Evolutionary conservation across 2,329 filamentous ascomycete species (phyloP), one percentile per base, ranked within the genome.

Genomic region (Cladosporium sp.): DNA sequence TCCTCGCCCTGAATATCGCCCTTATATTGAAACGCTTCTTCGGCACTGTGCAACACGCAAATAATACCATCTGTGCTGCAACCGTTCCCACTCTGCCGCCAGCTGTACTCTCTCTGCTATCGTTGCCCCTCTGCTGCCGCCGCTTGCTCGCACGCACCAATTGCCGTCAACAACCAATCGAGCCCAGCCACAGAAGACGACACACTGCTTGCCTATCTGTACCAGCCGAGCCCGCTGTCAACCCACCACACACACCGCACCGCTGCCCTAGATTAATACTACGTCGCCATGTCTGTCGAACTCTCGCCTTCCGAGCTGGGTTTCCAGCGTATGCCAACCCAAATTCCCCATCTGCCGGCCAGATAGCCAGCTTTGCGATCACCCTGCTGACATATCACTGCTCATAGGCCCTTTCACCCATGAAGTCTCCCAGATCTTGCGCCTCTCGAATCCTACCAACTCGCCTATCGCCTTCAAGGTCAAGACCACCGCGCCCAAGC

Each of bases 401-500:
- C 39, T n/a, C 48, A 13, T 58, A 86, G 84, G 83, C 56, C 83
- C 83, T 55, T 87, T 86, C 74, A 83, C 80, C 66, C 79, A 81
- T 59, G 84, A 87, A 74, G 83, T 87, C 62, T 83, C 81, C 66
- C 81, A 87, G 73, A 74, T 79, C 44, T 75, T 87, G 62, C 81
- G 79, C 65, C 75, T 87, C 52, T 77, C 75, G 67, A 87, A 87
- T 71, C 73, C 77, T 20, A 81, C 82, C 68, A 74, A 70, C 57
- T 79, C 83, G 60, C 78, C 84, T 6, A 76, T 87, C 57, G 84
- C 84, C 25, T 87, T 87, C 77, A 87, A 87, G 77, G 94, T 99
- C 76, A 99, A 99, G 86, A 99, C 94, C 49, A 99, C 94, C 62
- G 94, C 94, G 50, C 94, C 94, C 34, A 97, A 97, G 79, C 94